These are phyloP conservation scores for Ogataea neopini DNA, from an alignment of 805 yeast species.

Conservation along the genomic window DNA sequence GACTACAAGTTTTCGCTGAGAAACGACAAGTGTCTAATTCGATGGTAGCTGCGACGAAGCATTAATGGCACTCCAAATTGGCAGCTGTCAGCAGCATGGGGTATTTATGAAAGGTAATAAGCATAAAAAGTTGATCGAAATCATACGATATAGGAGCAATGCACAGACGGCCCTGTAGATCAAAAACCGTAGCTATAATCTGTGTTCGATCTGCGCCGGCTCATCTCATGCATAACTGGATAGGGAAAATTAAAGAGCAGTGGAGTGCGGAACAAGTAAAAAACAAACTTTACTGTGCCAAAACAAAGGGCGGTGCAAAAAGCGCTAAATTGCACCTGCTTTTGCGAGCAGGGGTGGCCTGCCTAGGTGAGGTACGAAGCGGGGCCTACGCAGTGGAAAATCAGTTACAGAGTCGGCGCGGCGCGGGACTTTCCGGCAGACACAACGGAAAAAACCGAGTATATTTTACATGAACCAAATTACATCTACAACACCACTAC, in stretches of 20 bases:
- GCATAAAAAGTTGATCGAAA: neutral
- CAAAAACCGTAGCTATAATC: neutral
- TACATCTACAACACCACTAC: neutral
- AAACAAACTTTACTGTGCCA: neutral
- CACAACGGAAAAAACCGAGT: neutral
- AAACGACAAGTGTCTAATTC: no score
- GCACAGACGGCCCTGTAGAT: slow-evolving; percentile 1
- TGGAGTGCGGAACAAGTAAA: neutral
- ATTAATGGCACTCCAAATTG: no score
- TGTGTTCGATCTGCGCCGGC: slow-evolving; percentile 3
- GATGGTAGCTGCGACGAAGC: no score
- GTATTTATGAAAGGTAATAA: no score
- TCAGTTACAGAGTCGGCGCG: no score
- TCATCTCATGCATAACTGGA: slow-evolving; percentile 2
- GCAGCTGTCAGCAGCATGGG: neutral
- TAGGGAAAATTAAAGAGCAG: neutral
- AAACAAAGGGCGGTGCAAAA: neutral
- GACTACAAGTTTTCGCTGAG: no score
- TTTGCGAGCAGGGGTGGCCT: neutral
- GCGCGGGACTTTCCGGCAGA: no score
- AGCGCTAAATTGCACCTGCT: neutral
- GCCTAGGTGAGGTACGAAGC: neutral
- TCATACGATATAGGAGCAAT: neutral
- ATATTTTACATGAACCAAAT: no score
- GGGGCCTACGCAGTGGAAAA: neutral